Evolutionary conservation across 1,284 basidiomycete species (phyloP).

Genomic region (Ceratorhiza oryzae-sativae): DNA sequence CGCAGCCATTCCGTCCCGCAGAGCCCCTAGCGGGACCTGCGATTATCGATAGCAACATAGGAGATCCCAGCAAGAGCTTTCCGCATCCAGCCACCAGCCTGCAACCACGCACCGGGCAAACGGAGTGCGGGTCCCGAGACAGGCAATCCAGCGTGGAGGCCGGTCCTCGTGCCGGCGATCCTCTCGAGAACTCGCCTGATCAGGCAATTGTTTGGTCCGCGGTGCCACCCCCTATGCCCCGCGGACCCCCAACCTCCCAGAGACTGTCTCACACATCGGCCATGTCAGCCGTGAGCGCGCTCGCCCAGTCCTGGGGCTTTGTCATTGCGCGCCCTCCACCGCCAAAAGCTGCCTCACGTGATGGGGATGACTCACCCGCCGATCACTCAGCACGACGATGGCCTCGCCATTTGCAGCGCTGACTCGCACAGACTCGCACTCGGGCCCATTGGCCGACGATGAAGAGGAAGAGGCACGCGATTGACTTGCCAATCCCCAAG

Average conservation of each 20-base stretch:
- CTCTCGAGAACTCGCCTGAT: not conserved
- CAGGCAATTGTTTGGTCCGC: not conserved
- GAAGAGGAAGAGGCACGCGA: conserved; percentile 20
- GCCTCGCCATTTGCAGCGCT: conserved; percentile 2
- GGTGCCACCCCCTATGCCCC: conserved; percentile 24
- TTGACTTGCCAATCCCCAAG: not conserved
- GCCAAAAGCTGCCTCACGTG: conserved; percentile 2
- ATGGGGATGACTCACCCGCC: conserved; percentile 24
- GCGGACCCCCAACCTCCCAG: not conserved
- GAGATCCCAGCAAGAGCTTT: not conserved
- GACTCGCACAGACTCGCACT: conserved; percentile 9
- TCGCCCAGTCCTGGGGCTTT: no score
- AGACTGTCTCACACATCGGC: not conserved
- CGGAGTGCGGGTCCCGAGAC: not conserved
- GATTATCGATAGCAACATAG: not conserved
- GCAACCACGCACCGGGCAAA: conserved; percentile 20
- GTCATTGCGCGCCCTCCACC: not conserved
- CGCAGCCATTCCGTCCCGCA: not conserved
- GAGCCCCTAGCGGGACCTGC: not conserved
- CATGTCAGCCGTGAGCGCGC: no score
- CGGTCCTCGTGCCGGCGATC: conserved; percentile 30
- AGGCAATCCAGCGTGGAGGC: not conserved
- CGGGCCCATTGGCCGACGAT: conserved; percentile 8
- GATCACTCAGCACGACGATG: conserved; percentile 2
- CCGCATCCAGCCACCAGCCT: not conserved